Evolutionary conservation across 306 rosid genomes (phyloP).

Genomic region (Medicago lupulina): DNA sequence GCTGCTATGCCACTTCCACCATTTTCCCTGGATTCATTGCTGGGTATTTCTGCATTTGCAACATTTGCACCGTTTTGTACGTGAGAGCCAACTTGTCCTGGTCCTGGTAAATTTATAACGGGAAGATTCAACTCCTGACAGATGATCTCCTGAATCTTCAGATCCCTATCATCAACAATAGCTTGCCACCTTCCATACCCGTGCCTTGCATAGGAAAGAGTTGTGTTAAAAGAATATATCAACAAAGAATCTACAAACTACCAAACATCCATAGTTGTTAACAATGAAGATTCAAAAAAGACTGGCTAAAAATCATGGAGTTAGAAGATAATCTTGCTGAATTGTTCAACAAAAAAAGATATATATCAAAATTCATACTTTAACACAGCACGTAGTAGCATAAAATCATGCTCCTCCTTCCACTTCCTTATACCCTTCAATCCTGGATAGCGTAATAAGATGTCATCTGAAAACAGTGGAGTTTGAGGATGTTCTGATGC

Average conservation of each 20-base stretch:
- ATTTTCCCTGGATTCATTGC: conserved; percentile 69
- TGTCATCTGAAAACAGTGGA: conserved; percentile 76
- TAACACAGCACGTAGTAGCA: conserved; percentile 73
- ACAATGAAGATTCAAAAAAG: background rate
- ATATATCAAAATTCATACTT: conserved; percentile 60
- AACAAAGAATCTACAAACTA: conserved; percentile 31
- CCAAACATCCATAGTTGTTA: conserved; percentile 24
- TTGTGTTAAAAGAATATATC: conserved; percentile 29
- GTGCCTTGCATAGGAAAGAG: conserved; percentile 61
- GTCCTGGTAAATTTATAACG: conserved; percentile 66
- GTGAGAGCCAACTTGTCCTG: conserved; percentile 70
- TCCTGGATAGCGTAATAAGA: conserved; percentile 71
- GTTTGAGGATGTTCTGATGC: conserved; percentile 60
- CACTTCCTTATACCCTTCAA: conserved; percentile 86
- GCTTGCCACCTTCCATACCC: conserved; percentile 99
- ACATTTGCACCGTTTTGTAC: conserved; percentile 65
- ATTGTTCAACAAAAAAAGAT: conserved; percentile 28
- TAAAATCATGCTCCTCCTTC: conserved; percentile 89
- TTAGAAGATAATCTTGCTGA: conserved; percentile 7
- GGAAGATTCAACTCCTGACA: conserved; percentile 98
- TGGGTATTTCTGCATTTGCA: conserved; percentile 54
- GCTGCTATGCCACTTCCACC: conserved; percentile 61
- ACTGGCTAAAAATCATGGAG: conserved; percentile 18
- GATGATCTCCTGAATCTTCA: conserved; percentile 85
- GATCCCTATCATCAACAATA: conserved; percentile 89